Evolutionary conservation across 2,329 filamentous ascomycete genomes (phyloP), one percentile per base, ranked within the genome.

Genomic region (Fusarium oxysporum): DNA sequence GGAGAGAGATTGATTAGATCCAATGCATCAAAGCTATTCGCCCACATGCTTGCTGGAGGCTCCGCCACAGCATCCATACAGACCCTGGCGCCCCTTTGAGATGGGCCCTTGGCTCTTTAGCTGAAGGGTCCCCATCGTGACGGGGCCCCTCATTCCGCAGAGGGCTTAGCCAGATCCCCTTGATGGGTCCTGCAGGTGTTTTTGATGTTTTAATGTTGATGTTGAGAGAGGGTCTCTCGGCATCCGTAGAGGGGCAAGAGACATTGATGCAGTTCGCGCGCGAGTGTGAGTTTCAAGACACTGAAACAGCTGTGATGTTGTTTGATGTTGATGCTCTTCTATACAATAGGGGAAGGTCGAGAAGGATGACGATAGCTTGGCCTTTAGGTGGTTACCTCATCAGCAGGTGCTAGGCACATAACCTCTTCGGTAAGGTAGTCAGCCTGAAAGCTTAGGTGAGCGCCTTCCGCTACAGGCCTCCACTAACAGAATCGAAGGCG

Each of bases 1-100:
- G 30, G 16, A 48, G 19, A 68, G 38, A 72, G 72, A 74, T 74
- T 72, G 72, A 74, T 74, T 74, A 74, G 72, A 74, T 74, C 55
- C 65, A 74, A 62, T 72, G 44, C 51, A 41, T 62, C 41, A 40
- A 47, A 50, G 37, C 55, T 51, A 72, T 70, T 67, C 68, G 68
- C 58, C 68, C 55, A 72, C 35, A 74, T 72, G 72, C 50, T 61
- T 40, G 40, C 16, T 40, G 28, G 41, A 45, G 40, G 17, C 67
- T 70, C 67, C 59, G 57, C 68, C 51, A 45, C 38, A 51, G 54
- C 50, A 44, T 50, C 38, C 30, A 41, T 63, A 55, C 25, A 43
- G 58, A 51, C 63, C 68, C 63, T 68, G 43, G 63, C 35, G 30
- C 32, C 25, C n/a, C 38, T 59, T 59, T 28, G 48, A 53, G 33